Evolutionary conservation across 305 asterid species (phyloP), one percentile per base, ranked within the genome.

Genomic region (Fraxinus greggii): DNA sequence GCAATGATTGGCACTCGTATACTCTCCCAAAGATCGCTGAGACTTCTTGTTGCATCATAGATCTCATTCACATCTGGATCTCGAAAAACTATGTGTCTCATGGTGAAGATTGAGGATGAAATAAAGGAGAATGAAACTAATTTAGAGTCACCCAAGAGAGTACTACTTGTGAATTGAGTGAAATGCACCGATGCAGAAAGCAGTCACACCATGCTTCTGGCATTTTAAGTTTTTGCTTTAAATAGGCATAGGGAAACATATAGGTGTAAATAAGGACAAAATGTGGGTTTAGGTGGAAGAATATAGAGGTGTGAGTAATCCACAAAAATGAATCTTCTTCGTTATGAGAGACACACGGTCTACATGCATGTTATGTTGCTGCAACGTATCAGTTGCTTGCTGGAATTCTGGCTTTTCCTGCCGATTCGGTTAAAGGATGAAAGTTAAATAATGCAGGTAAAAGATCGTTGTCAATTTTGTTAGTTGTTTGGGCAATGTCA

Each of bases 1-100:
- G 83, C 98, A 54, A 94, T 79, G 26, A 90, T 82, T 75, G 97
- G 95, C 79, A 90, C 93, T 73, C 97, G 82, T 65, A 94, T 87
- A 15, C 85, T 45, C 24, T 93, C 97, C 97, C 97, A 92, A 78
- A 89, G 83, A 19, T 85, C 77, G 72, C 81, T 85, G 48, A 91
- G 91, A 77, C 87, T 89, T 61, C 51, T 81, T 9, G 89, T 72
- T 40, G 97, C 88, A 80, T 91, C 92, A 79, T 90, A 87, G 78
- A 87, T 87, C 67, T 88, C 86, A 32, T 82, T 84, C 82, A 76
- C 31, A 63, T 86, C 85, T 15, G 85, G 69, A 48, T 84, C 92
- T 5, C 76, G 79, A 29, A 88, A 84, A 76, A 78, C 87, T 23
- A 90, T 45, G 83, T 90, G 81, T 87, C 97, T 92, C 98, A 94